phyloP scores from a whole-genome alignment of 768 basidiomycete species.

The Mycena amicta region DNA sequence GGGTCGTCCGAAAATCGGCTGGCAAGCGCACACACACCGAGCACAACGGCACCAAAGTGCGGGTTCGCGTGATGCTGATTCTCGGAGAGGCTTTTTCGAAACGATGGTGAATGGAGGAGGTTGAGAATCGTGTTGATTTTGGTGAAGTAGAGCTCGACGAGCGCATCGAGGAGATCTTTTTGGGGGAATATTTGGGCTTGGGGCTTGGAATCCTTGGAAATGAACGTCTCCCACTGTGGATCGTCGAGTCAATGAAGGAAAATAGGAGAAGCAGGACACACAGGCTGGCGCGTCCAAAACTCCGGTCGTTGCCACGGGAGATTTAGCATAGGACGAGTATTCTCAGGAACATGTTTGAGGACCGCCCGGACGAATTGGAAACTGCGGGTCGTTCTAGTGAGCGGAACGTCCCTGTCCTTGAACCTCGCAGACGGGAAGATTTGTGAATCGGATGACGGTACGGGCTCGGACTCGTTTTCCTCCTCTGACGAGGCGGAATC shows the following conservation, averaged over 20 bases:
- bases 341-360: background rate
- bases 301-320: background rate
- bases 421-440: background rate
- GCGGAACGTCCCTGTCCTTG: background rate
- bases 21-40: constrained; percentile 66
- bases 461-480: background rate
- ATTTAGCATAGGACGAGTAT: background rate
- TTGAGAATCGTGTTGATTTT: constrained; percentile 53
- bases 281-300: background rate
- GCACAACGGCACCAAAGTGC: constrained; percentile 57
- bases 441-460: no score
- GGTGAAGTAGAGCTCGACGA: constrained; percentile 63
- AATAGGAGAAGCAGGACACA: background rate
- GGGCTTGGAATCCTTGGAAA: constrained; percentile 16
- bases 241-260: background rate
- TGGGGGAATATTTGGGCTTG: constrained; percentile 44
- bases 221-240: constrained; percentile 38
- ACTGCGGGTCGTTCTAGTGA: background rate
- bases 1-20: constrained; percentile 57
- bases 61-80: constrained; percentile 50
- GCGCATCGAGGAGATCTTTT: constrained; percentile 44
- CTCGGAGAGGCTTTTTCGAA: constrained; percentile 48
- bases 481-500: background rate
- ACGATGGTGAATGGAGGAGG: constrained; percentile 67
- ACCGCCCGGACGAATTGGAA: background rate